These are phyloP conservation scores for Fistulinella prunicolor DNA, from an alignment of 768 basidiomycete genomes.

Conservation along the genomic window DNA sequence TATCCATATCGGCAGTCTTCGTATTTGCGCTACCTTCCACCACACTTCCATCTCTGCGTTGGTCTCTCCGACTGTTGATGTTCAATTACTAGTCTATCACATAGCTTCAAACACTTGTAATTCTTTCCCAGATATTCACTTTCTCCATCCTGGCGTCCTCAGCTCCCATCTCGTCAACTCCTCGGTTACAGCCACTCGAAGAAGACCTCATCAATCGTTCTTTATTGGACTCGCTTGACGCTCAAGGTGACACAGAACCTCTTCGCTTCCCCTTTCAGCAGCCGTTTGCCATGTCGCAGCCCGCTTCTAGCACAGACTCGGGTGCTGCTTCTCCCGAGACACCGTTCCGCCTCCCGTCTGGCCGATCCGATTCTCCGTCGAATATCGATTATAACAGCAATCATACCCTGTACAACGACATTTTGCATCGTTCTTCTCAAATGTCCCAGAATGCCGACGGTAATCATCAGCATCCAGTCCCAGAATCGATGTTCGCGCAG, in stretches of 20 bases:
- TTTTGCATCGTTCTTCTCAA: conserved; percentile 27
- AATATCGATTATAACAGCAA: conserved; percentile 37
- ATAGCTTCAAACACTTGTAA: conserved; percentile 32
- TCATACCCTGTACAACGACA: conserved; percentile 36
- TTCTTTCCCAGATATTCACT: conserved; percentile 18
- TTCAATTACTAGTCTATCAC: conserved; percentile 32
- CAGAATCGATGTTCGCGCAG: conserved; percentile 32
- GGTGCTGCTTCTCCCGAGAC: conserved; percentile 48
- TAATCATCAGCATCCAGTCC: conserved; percentile 33
- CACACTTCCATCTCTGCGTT: conserved; percentile 29
- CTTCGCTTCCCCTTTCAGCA: conserved; percentile 29
- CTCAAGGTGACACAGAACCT: conserved; percentile 79
- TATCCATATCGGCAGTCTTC: conserved; percentile 42
- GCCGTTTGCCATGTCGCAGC: conserved; percentile 45
- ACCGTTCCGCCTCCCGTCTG: conserved; percentile 48
- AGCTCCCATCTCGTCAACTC: conserved; percentile 32
- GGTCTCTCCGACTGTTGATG: conserved; percentile 43
- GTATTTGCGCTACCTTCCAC: conserved; percentile 35
- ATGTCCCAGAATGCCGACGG: conserved; percentile 24
- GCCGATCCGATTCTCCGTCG: conserved; percentile 51
- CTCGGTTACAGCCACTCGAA: conserved; percentile 36
- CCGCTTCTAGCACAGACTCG: conserved; percentile 53
- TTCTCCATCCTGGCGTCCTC: conserved; percentile 52
- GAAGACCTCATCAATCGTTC: conserved; percentile 88
- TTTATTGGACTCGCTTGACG: conserved; percentile 78